These are phyloP conservation scores for Ailanthus altissimus DNA, from an alignment of 345 rosid genomes.

Conservation along the genomic window DNA sequence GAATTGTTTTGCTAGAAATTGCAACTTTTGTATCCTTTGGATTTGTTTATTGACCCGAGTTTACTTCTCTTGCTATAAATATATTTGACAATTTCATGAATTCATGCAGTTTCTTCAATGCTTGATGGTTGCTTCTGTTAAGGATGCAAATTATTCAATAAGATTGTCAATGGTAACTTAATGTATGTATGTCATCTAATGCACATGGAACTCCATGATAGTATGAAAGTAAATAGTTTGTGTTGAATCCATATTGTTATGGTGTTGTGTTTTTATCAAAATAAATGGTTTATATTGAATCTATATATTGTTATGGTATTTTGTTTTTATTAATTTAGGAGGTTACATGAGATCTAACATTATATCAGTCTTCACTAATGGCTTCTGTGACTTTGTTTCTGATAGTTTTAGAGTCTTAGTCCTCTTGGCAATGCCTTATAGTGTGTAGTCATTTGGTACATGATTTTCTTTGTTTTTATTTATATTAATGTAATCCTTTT, in stretches of 20 bases:
- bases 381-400: not conserved
- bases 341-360: not conserved
- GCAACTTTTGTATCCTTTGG: not conserved
- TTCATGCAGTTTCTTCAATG: not conserved
- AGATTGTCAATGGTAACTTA: not conserved
- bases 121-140: not conserved
- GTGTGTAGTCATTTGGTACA: not conserved
- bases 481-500: not conserved
- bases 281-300: not conserved
- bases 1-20: not conserved
- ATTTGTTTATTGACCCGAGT: not conserved
- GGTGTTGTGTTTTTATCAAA: not conserved
- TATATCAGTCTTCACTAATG: not conserved
- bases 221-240: not conserved
- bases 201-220: not conserved
- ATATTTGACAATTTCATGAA: not conserved
- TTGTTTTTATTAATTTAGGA: not conserved
- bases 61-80: not conserved
- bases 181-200: not conserved
- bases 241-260: not conserved
- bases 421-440: not conserved
- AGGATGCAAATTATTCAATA: not conserved
- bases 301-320: slow-evolving; percentile 9
- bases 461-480: not conserved
- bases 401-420: not conserved